These are phyloP conservation scores for Suillus lakei DNA, from an alignment of 768 basidiomycete species.

Conservation along the genomic window DNA sequence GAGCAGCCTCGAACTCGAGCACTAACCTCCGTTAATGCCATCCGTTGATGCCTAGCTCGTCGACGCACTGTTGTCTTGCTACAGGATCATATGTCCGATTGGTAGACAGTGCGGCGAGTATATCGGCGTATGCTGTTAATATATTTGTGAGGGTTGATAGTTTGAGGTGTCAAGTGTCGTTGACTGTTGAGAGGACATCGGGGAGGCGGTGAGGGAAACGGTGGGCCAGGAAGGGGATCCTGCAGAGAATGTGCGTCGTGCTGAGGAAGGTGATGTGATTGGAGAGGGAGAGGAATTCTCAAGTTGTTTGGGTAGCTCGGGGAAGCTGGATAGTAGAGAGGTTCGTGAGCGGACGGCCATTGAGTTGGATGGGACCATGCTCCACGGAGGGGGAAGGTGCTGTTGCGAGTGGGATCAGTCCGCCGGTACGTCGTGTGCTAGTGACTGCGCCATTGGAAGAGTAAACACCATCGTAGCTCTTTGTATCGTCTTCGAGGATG, in stretches of 20 bases:
- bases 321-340: constrained; percentile 16
- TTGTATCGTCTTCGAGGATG: not conserved
- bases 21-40: constrained; percentile 55
- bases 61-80: constrained; percentile 16
- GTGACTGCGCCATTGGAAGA: not conserved
- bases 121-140: constrained; percentile 37
- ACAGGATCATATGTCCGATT: constrained; percentile 16
- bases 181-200: constrained; percentile 40
- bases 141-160: constrained; percentile 45
- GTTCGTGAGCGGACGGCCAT: constrained; percentile 17
- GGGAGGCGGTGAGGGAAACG: constrained; percentile 40
- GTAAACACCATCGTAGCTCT: not conserved
- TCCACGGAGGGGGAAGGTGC: constrained; percentile 8
- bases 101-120: constrained; percentile 14
- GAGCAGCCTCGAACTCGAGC: constrained; percentile 55
- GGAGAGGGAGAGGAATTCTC: constrained; percentile 46
- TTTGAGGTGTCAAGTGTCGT: constrained; percentile 21
- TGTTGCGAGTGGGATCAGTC: constrained; percentile 11
- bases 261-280: constrained; percentile 39
- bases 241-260: constrained; percentile 44
- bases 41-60: constrained; percentile 34
- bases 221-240: constrained; percentile 47
- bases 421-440: constrained; percentile 17
- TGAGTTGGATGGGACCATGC: constrained; percentile 23
- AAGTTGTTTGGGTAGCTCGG: constrained; percentile 21